Evolutionary conservation across 2,329 filamentous ascomycete genomes (phyloP).

Genomic region (Zasmidium cellare): DNA sequence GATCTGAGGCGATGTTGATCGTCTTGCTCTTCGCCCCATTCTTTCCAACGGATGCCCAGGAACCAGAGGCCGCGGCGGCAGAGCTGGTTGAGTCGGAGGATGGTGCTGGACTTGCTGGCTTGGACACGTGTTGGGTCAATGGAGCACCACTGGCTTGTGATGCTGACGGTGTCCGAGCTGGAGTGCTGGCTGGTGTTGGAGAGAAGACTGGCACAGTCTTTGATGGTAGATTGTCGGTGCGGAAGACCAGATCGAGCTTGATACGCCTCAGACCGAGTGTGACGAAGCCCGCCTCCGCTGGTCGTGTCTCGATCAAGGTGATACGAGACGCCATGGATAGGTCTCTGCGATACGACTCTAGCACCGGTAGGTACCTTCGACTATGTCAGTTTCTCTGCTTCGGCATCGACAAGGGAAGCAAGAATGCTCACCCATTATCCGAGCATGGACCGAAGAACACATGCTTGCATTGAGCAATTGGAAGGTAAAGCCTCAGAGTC

Average conservation of each 20-base stretch:
- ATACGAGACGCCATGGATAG: slow-evolving; percentile 38
- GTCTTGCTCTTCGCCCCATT: slow-evolving; percentile 33
- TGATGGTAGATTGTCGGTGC: slow-evolving; percentile 32
- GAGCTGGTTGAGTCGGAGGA: slow-evolving; percentile 9
- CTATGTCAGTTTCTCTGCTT: background rate
- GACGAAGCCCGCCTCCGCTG: slow-evolving; percentile 42
- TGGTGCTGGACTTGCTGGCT: slow-evolving; percentile 25
- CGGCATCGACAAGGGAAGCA: slow-evolving; percentile 32
- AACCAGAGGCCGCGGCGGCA: slow-evolving; percentile 13
- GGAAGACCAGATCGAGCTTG: slow-evolving; percentile 45
- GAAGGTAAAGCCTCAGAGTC: slow-evolving; percentile 48
- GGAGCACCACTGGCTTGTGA: slow-evolving; percentile 7
- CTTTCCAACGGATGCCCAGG: slow-evolving; percentile 47
- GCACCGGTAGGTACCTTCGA: slow-evolving; percentile 42
- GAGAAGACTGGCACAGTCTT: background rate
- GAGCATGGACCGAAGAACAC: slow-evolving; percentile 51
- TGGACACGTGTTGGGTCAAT: slow-evolving; percentile 11
- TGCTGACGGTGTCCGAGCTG: slow-evolving; percentile 1
- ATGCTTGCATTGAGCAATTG: slow-evolving; percentile 46
- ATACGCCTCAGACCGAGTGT: slow-evolving; percentile 42
- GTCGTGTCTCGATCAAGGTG: slow-evolving; percentile 47
- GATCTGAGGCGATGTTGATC: slow-evolving; percentile 40
- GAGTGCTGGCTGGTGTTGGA: background rate
- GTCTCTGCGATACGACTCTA: slow-evolving; percentile 48
- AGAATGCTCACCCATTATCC: slow-evolving; percentile 46